A percentile compares a stretch with the other conserved stretches of the same genome.
phyloP scores from a whole-genome alignment of 208 protist species.

The Trypanosoma theileri region DNA sequence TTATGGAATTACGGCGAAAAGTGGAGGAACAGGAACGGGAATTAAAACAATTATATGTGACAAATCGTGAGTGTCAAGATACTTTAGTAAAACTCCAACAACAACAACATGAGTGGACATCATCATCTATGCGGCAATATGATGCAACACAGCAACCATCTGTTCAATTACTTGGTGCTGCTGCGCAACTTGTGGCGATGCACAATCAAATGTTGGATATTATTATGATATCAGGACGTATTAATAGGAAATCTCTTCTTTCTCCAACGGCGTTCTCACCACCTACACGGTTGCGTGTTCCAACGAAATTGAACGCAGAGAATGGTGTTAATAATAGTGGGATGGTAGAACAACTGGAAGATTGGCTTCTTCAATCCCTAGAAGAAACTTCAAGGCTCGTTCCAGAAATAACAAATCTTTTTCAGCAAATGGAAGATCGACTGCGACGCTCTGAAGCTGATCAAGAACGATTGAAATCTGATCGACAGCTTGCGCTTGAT shows the following conservation, averaged over 20 bases:
- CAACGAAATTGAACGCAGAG: background rate
- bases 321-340: background rate
- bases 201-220: constrained; percentile 25
- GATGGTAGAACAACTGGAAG: constrained; percentile 6
- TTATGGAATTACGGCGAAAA: background rate
- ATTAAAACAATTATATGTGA: constrained; percentile 16
- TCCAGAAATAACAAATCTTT: constrained; percentile 6
- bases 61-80: constrained; percentile 10
- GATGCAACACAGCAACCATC: constrained; percentile 2
- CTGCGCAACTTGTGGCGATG: constrained; percentile 9
- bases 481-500: constrained; percentile 9
- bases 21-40: constrained; percentile 10
- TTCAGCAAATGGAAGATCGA: constrained; percentile 16
- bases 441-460: constrained; percentile 5
- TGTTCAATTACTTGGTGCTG: constrained; percentile 12
- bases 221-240: background rate
- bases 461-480: background rate
- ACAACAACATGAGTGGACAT: constrained; percentile 1
- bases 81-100: background rate
- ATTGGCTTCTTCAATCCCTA: constrained; percentile 20
- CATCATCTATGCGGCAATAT: background rate
- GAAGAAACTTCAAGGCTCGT: constrained; percentile 14
- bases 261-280: background rate
- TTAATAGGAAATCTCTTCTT: constrained; percentile 1
- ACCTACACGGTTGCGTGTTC: constrained; percentile 11